These are phyloP conservation scores for Spiraea crenata DNA, from an alignment of 331 rosid species.

Conservation along the genomic window DNA sequence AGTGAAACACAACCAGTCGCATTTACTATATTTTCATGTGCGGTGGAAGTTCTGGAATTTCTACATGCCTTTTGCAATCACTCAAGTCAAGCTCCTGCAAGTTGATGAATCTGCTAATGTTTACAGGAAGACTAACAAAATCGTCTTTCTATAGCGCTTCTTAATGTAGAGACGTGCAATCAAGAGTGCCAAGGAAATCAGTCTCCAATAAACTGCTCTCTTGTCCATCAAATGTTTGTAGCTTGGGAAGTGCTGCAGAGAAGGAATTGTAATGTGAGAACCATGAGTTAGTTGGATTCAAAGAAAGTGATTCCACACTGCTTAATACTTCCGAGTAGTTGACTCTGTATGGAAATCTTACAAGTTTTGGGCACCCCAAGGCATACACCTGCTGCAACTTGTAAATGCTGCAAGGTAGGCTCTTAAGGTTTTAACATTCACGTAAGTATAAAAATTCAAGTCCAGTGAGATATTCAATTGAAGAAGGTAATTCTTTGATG, in stretches of 20 bases:
- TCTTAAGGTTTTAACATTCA: not conserved
- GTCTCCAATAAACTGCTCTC: not conserved
- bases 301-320: not conserved
- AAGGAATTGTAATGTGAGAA: too few species aligned
- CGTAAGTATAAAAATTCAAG: not conserved
- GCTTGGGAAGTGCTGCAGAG: not conserved
- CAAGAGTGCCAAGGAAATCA: not conserved
- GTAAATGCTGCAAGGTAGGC: not conserved
- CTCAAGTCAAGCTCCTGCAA: too few species aligned
- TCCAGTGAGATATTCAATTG: not conserved
- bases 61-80: too few species aligned
- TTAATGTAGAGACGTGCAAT: not conserved
- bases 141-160: not conserved
- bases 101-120: not conserved
- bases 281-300: too few species aligned
- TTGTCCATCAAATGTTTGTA: too few species aligned
- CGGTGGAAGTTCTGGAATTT: too few species aligned
- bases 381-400: not conserved
- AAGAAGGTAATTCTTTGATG: slow-evolving; percentile 7
- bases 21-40: too few species aligned
- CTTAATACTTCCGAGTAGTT: not conserved
- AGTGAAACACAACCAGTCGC: too few species aligned
- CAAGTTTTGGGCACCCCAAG: not conserved
- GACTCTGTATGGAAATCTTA: not conserved
- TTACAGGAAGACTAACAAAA: not conserved